Percentiles rank a stretch among this genome's conserved stretches.
These are phyloP conservation scores for Flaveria floridana DNA, from an alignment of 140 eudicot genomes.

Conservation along the genomic window DNA sequence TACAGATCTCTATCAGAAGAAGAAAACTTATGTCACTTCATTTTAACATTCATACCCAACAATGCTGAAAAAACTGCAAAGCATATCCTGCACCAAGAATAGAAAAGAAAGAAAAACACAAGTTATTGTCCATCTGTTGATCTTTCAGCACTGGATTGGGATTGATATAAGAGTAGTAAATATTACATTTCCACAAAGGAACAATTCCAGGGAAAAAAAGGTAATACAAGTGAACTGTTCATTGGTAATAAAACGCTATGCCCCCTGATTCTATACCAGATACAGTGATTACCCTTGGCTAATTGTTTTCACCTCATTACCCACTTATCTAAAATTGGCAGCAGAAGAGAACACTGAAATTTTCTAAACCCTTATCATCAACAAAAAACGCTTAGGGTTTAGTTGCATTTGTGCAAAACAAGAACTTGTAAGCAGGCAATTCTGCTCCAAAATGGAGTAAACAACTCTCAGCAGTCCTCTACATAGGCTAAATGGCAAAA, in stretches of 20 bases:
- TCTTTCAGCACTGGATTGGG: slow-evolving; percentile 13
- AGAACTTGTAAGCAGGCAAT: background rate
- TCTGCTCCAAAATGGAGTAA: background rate
- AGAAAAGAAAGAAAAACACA: slow-evolving; percentile 12
- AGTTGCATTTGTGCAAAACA: slow-evolving; percentile 1
- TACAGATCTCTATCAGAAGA: slow-evolving; percentile 24
- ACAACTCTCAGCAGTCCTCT: background rate
- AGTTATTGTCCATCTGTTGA: slow-evolving; percentile 22
- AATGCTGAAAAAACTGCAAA: slow-evolving; percentile 93
- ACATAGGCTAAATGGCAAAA: background rate
- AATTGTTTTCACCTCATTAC: background rate
- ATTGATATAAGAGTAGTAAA: slow-evolving; percentile 3
- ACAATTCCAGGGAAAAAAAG: slow-evolving; percentile 4
- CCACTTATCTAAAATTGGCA: background rate
- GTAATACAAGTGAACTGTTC: slow-evolving; percentile 6
- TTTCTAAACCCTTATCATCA: background rate
- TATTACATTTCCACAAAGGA: background rate
- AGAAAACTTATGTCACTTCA: slow-evolving; percentile 32
- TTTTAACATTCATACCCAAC: slow-evolving; percentile 61
- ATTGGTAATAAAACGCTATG: slow-evolving; percentile 18
- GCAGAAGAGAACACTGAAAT: background rate
- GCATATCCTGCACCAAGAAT: slow-evolving; percentile 80
- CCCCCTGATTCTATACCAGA: background rate
- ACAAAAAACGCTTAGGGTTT: slow-evolving; percentile 4
- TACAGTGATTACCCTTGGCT: background rate